Percentiles rank a stretch among this genome's conserved stretches.
These are phyloP conservation scores for Pseudogymnoascus sp. DNA, from an alignment of 2,329 filamentous ascomycete genomes.

Conservation along the genomic window DNA sequence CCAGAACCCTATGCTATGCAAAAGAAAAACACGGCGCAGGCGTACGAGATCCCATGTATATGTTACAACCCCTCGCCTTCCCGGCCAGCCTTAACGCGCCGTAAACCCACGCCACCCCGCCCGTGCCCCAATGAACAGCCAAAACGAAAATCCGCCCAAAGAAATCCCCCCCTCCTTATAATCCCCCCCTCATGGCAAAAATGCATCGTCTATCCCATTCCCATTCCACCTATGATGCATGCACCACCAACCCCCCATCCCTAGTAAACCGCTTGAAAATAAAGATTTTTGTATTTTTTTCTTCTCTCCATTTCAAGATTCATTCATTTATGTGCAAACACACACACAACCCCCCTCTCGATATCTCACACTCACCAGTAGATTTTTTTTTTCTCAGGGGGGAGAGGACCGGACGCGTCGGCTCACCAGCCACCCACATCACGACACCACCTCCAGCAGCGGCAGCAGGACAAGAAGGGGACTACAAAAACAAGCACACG, in stretches of 20 bases:
- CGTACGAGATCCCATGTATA: slow-evolving; percentile 3
- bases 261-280: not conserved
- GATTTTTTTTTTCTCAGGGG: not conserved
- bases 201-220: not conserved
- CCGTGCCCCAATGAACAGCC: not conserved
- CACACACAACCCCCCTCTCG: not conserved
- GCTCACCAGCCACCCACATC: not conserved
- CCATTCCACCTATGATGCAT: not conserved
- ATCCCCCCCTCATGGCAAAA: not conserved
- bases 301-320: not conserved
- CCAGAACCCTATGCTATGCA: slow-evolving; percentile 2
- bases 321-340: not conserved
- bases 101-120: not conserved
- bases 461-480: not conserved
- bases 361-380: not conserved
- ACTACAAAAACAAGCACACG: slow-evolving; percentile 1
- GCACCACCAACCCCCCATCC: not conserved
- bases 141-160: not conserved
- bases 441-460: slow-evolving; percentile 1
- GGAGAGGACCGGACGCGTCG: not conserved
- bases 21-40: not conserved
- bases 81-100: not conserved
- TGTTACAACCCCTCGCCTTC: not conserved
- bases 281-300: slow-evolving; percentile 2
- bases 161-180: not conserved